Evolutionary conservation across 257 asterid species (phyloP).

Genomic region (Avicennia marina): DNA sequence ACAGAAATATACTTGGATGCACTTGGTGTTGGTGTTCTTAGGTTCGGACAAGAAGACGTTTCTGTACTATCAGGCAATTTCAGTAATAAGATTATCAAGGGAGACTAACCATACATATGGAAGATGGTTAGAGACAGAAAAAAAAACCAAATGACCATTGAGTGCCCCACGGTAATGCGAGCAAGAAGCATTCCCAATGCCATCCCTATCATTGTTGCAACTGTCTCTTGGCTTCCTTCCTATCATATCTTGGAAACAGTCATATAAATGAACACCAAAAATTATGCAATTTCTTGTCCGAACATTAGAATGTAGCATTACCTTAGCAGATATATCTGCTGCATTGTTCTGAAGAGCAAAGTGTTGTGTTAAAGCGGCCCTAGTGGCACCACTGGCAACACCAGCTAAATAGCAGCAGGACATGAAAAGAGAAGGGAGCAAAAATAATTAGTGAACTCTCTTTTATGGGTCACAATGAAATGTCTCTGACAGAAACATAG

Average conservation of each 20-base stretch:
- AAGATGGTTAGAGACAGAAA: conserved; percentile 88
- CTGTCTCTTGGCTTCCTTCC: conserved; percentile 99
- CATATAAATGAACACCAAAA: not conserved
- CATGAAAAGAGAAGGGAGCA: conserved; percentile 17
- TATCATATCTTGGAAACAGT: conserved; percentile 22
- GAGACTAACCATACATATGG: conserved; percentile 99
- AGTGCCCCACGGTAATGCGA: conserved; percentile 69
- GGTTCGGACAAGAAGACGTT: conserved; percentile 16
- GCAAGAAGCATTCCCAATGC: conserved; percentile 95
- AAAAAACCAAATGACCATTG: conserved; percentile 74
- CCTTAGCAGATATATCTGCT: conserved; percentile 98
- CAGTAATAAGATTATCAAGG: conserved; percentile 24
- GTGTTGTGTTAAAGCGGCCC: conserved; percentile 98
- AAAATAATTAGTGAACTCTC: conserved; percentile 9
- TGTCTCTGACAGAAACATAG: not conserved
- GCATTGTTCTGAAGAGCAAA: conserved; percentile 98
- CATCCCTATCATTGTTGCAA: conserved; percentile 98
- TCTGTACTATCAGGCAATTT: conserved; percentile 7
- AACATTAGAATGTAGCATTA: conserved; percentile 19
- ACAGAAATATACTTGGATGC: not conserved
- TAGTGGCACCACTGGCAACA: conserved; percentile 98
- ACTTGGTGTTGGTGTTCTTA: conserved; percentile 18
- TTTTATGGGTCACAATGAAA: not conserved
- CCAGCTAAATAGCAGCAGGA: conserved; percentile 61
- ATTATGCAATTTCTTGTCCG: not conserved